Evolutionary conservation across 75 land plant species (phyloP).

Genomic region (Selaginella tamariscina): DNA sequence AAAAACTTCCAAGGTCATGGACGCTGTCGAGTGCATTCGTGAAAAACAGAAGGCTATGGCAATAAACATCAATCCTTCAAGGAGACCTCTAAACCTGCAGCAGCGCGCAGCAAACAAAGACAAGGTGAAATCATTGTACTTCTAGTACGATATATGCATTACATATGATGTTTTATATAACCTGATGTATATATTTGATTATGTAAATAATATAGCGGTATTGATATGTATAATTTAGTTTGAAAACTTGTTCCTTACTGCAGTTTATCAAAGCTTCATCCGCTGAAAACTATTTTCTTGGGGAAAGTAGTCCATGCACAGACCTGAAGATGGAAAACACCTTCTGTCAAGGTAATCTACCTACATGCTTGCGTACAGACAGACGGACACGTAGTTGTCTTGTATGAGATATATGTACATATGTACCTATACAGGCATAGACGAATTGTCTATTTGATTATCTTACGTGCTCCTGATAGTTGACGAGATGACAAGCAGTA

Average conservation of each 20-base stretch:
- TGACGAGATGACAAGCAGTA: not conserved
- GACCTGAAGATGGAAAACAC: not conserved
- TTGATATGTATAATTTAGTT: not conserved
- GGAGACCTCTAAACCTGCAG: not conserved
- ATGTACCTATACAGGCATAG: too few relatives aligned
- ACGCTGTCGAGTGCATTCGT: slow-evolving; percentile 2
- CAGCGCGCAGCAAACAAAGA: not conserved
- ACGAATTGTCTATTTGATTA: too few relatives aligned
- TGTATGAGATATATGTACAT: too few relatives aligned
- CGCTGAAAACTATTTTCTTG: not conserved
- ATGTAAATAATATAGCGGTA: too few relatives aligned
- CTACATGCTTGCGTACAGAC: too few relatives aligned
- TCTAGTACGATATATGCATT: too few relatives aligned
- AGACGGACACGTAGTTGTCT: too few relatives aligned
- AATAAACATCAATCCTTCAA: not conserved
- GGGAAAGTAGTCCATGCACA: not conserved
- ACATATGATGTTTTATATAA: too few relatives aligned
- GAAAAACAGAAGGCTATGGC: not conserved
- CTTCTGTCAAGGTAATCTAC: not conserved
- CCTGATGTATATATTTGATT: too few relatives aligned
- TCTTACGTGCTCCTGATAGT: too few relatives aligned
- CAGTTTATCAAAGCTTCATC: not conserved
- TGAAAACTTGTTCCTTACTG: not conserved
- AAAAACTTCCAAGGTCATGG: not conserved
- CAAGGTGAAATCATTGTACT: too few relatives aligned